Evolutionary conservation across 2,329 filamentous ascomycete genomes (phyloP), one percentile per base, ranked within the genome.

Genomic region (Arthrobotrys iridis): DNA sequence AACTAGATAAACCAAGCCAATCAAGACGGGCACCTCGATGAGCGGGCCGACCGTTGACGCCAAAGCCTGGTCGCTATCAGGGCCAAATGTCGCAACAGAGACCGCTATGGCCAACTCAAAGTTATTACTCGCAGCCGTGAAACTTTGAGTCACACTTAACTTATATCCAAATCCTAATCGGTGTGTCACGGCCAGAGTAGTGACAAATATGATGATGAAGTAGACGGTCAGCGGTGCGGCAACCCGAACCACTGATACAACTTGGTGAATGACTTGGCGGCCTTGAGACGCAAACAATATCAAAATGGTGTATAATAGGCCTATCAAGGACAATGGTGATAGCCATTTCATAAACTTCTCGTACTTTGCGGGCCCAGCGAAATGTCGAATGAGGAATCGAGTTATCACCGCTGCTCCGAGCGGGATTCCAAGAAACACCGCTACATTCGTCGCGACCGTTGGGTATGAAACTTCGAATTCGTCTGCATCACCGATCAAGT

Each of bases 71-170:
- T 93, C 88, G 79, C 91, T 94, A 41, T 90, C 84, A 0, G 90
- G 86, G 0, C 93, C 93, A 82, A 91, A 96, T 0, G 90, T 90
- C 0, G 93, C 90, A 2, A 96, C 89, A 0, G 91, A 91, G 0
- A 97, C 93, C 0, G 93, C 93, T 82, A 97, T 96, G 0, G 93
- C 92, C 22, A 97, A 84, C 83, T 97, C 93, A 79, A 97, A 97
- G 81, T 97, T 96, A 80, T 97, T 97, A 81, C 93, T 96, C 0
- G 92, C 91, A 0, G 92, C 93, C 0, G 92, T 96, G 79, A 96
- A 95, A 80, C 91, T 93, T 82, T 96, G 92, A 1, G 92, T 94
- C 8, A 87, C 86, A 0, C 87, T 86, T 0, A 93, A 81, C 35
- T 86, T 85, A 80, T 96, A 96, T 2, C 73, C 88, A 71, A 93